Evolutionary conservation across 2,329 filamentous ascomycete genomes (phyloP), one percentile per base, ranked within the genome.

Genomic region (Trichoderma sp.): DNA sequence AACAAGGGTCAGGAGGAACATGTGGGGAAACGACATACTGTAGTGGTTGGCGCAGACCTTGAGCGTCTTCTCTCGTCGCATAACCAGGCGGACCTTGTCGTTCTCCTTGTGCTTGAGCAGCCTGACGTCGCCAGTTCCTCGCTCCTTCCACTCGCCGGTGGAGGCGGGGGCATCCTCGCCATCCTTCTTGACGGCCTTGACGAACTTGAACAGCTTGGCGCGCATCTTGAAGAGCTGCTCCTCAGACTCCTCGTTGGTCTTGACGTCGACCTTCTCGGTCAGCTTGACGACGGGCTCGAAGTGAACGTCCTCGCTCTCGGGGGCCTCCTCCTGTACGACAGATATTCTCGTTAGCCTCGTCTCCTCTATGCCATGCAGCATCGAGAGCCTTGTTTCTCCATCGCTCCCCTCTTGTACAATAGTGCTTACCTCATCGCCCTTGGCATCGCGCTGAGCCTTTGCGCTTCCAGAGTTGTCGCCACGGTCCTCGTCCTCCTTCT

Each of bases 1-100:
- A 14, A 7, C 10, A 43, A 58, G 60, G n/a, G 32, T n/a, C 21
- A n/a, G 30, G 26, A 14, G 2, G 11, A 24, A 21, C 11, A 55
- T 26, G 26, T 10, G 52, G 55, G 21, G 8, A 21, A 43, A 11
- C 5, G 18, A 84, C 91, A 77, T 90, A 97, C 94, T 91, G 84
- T 99, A 99, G 88, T 99, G 96, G 87, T 99, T 99, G 80, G 96
- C 96, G 90, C 96, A 99, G 83, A 99, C 96, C 89, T 99, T 99
- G 85, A 98, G 90, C 71, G 96, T 99, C 93, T 98, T 98, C 87
- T 99, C 96, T 80, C 96, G 89, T 81, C 96, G 92, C 96, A 99
- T 99, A 76, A 99, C 96, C 77, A 99, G 86, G 76, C 96, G 90
- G 70, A 94, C 97, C 91, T 98, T 98, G 83, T 91, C 90, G 81